Evolutionary conservation across 108 stramenopile genomes (phyloP).

Genomic region (Cylindrotheca fusiformis): DNA sequence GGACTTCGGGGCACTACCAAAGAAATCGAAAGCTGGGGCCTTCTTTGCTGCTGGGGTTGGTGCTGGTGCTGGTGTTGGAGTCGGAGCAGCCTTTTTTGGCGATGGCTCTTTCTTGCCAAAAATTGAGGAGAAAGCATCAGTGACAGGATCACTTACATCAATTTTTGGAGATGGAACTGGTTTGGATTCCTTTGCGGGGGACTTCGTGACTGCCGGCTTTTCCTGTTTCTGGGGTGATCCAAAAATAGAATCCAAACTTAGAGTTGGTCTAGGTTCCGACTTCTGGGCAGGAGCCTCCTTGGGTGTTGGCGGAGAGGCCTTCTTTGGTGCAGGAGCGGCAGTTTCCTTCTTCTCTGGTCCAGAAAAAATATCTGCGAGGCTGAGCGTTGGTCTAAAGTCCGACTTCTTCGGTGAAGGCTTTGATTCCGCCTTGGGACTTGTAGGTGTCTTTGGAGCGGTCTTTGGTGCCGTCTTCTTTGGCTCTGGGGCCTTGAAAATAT

Average conservation of each 20-base stretch:
- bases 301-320: constrained; percentile 9
- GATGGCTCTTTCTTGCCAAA: constrained; percentile 27
- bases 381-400: constrained; percentile 11
- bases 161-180: constrained; percentile 21
- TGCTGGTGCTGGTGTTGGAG: constrained; percentile 3
- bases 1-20: constrained; percentile 5
- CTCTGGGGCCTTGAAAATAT: constrained; percentile 9
- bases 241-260: constrained; percentile 9
- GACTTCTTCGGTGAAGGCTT: constrained; percentile 16
- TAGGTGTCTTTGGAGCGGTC: background rate
- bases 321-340: constrained; percentile 20
- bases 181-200: constrained; percentile 1
- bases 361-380: constrained; percentile 1
- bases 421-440: background rate
- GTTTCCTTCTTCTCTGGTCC: constrained; percentile 1
- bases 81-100: constrained; percentile 25
- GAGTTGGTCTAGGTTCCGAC: constrained; percentile 13
- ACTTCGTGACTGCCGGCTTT: constrained; percentile 22
- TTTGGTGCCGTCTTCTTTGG: constrained; percentile 6
- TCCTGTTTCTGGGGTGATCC: constrained; percentile 12
- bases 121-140: constrained; percentile 33
- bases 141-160: constrained; percentile 28
- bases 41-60: constrained; percentile 16
- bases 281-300: constrained; percentile 15
- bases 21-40: constrained; percentile 26